A percentile compares a stretch with the other conserved stretches of the same genome.
These are phyloP conservation scores for Peterozyma xylosa DNA, from an alignment of 805 yeast species.

Conservation along the genomic window DNA sequence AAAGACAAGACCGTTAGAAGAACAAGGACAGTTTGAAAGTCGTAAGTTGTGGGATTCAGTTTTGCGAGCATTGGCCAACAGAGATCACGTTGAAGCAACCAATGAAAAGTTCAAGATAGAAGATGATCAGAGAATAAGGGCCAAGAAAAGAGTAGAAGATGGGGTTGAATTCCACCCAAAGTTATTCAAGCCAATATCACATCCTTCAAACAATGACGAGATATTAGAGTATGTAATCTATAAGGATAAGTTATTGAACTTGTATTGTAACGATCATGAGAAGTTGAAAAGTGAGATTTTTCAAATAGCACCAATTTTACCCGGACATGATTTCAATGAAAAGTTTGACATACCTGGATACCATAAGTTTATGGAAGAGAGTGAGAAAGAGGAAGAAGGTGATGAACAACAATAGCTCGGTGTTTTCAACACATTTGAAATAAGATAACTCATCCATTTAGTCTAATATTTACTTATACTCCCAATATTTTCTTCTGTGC, in stretches of 20 bases:
- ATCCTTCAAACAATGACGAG: slow-evolving; percentile 18
- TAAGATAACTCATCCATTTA: too few species aligned
- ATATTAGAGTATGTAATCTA: slow-evolving; percentile 58
- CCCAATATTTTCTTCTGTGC: too few species aligned
- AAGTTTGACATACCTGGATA: slow-evolving; percentile 65
- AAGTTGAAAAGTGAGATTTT: slow-evolving; percentile 49
- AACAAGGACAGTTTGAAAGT: slow-evolving; percentile 79
- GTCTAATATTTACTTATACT: too few species aligned
- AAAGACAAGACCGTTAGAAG: slow-evolving; percentile 64
- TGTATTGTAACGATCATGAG: slow-evolving; percentile 45
- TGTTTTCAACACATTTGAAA: too few species aligned
- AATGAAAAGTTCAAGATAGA: slow-evolving; percentile 84
- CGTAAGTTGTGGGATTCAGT: slow-evolving; percentile 80
- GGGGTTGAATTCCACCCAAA: slow-evolving; percentile 79
- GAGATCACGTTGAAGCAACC: slow-evolving; percentile 82
- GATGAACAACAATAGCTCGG: too few species aligned
- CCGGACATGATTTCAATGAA: slow-evolving; percentile 66
- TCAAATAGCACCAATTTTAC: slow-evolving; percentile 69
- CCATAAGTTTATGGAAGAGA: slow-evolving; percentile 30
- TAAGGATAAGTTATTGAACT: slow-evolving; percentile 30
- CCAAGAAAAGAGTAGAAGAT: slow-evolving; percentile 68
- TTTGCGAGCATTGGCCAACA: slow-evolving; percentile 65
- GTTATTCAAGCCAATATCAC: slow-evolving; percentile 48
- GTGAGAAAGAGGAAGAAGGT: background rate
- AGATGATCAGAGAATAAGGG: slow-evolving; percentile 69